Evolutionary conservation across 805 yeast species (phyloP), one percentile per base, ranked within the genome.

Genomic region (Pachysolen tannophilus): DNA sequence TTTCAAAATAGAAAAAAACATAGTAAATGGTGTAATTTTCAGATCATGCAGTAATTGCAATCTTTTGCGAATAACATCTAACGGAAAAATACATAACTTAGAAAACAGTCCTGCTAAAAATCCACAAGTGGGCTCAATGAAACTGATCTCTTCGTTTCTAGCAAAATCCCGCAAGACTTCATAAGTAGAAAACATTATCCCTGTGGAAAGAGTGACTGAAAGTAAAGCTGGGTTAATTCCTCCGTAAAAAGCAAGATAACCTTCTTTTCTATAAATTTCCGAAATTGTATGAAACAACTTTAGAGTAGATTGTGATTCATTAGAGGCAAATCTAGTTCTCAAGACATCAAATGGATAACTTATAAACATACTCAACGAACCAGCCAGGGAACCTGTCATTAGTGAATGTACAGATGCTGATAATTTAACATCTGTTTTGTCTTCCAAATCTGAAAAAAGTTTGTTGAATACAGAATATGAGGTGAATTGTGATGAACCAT

Each of bases 291-390:
- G 30, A 7, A 34, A 8, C n/a, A 60, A 38, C 2, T 62, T 54
- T n/a, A 57, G 44, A 27, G 71, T 61, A 8, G 52, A 37, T 28
- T 42, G 53, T 2, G 41, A 36, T 19, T 59, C 58, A 48, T 77
- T 77, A 3, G 88, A 90, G 1, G 86, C 94, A 33, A 87, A 67
- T 35, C 95, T 63, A 0, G 98, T 92, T 34, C 98, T 60, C 28
- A 92, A 56, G n/a, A 86, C 66, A 54, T 92, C 98, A 47, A 85
- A 77, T 1, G 98, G 98, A 52, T 92, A 92, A 2, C 97, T 82
- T 1, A 63, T 52, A 0, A 72, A 32, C 0, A 95, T 84, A 20
- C 95, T 84, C 0, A 73, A 47, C 16, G 78, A 59, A 0, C 98
- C 98, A 0, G 96, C 78, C 2, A 76, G 51, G 0, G 82, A 72